These are phyloP conservation scores for Hyphopichia buzzinii DNA, from an alignment of 1,139 yeast species.

Conservation along the genomic window DNA sequence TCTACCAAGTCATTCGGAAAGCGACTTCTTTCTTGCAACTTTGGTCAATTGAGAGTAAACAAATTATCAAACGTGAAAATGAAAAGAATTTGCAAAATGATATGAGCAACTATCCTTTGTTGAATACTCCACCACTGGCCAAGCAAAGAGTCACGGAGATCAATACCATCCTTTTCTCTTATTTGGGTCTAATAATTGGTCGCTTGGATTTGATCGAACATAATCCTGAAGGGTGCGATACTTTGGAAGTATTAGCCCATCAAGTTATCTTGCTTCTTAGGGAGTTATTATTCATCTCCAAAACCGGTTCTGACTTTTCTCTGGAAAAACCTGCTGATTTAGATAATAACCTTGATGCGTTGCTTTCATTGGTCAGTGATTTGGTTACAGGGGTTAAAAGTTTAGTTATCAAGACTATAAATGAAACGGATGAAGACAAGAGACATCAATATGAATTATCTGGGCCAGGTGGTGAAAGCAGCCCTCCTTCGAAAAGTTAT, in stretches of 20 bases:
- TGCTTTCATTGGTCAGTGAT: slow-evolving; percentile 61
- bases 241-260: slow-evolving; percentile 62
- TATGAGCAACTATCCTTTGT: slow-evolving; percentile 41
- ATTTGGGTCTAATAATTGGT: slow-evolving; percentile 70
- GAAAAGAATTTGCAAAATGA: slow-evolving; percentile 37
- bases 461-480: slow-evolving; percentile 5
- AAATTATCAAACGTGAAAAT: slow-evolving; percentile 28
- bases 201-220: slow-evolving; percentile 73
- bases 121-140: slow-evolving; percentile 64
- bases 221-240: slow-evolving; percentile 65
- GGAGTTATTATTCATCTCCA: slow-evolving; percentile 63
- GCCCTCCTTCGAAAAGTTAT: slow-evolving; percentile 29
- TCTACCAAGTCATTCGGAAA: slow-evolving; percentile 70
- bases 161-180: slow-evolving; percentile 63
- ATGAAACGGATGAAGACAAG: slow-evolving; percentile 34
- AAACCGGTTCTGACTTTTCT: slow-evolving; percentile 48
- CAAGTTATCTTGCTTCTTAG: slow-evolving; percentile 63
- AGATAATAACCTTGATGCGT: slow-evolving; percentile 56
- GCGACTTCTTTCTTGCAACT: slow-evolving; percentile 71
- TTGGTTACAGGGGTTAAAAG: slow-evolving; percentile 63
- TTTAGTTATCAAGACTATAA: slow-evolving; percentile 54
- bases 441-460: slow-evolving; percentile 8
- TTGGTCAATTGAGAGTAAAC: slow-evolving; percentile 65
- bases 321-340: slow-evolving; percentile 43
- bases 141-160: slow-evolving; percentile 72